Conservation (phyloP, 1,284 basidiomycete genomes). For the Apiotrichum gamsii region DNA sequence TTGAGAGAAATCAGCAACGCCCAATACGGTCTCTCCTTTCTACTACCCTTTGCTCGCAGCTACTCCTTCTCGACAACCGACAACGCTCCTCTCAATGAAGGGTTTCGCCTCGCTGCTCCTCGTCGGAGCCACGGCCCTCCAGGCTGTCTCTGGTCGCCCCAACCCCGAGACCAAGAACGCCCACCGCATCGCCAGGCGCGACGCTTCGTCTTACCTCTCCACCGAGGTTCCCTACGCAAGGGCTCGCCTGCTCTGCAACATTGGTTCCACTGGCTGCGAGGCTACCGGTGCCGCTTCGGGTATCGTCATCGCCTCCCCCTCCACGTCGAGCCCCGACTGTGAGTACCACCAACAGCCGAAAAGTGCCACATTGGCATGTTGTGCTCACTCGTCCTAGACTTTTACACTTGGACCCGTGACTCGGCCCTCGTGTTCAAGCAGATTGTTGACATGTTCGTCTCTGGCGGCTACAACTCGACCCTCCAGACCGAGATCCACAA, state of each 20-base stretch:
- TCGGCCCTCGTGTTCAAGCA: conserved; percentile 42
- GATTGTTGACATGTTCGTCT: conserved; percentile 31
- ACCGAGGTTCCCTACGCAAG: not conserved
- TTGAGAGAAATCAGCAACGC: no score
- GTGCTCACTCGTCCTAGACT: no score
- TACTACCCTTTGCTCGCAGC: no score
- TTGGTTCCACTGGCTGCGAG: conserved; percentile 21
- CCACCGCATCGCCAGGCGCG: not conserved
- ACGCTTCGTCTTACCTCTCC: not conserved
- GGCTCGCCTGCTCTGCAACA: conserved; percentile 29
- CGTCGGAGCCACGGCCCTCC: no score
- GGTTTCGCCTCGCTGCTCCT: no score
- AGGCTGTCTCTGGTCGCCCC: no score
- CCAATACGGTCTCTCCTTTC: no score
- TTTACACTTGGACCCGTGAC: conserved; percentile 53
- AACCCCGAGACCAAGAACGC: no score
- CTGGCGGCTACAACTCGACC: conserved; percentile 12
- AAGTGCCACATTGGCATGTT: no score
- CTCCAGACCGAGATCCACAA: not conserved
- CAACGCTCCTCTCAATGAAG: no score
- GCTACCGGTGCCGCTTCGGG: conserved; percentile 40
- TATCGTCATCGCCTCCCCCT: conserved; percentile 48
- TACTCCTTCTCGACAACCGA: no score
- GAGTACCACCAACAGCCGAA: no score
- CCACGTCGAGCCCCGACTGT: conserved; percentile 9